Evolutionary conservation across 192 early-diverging fungal genomes (phyloP), one percentile per base, ranked within the genome.

Genomic region (Jimgerdemannia flammicorona): DNA sequence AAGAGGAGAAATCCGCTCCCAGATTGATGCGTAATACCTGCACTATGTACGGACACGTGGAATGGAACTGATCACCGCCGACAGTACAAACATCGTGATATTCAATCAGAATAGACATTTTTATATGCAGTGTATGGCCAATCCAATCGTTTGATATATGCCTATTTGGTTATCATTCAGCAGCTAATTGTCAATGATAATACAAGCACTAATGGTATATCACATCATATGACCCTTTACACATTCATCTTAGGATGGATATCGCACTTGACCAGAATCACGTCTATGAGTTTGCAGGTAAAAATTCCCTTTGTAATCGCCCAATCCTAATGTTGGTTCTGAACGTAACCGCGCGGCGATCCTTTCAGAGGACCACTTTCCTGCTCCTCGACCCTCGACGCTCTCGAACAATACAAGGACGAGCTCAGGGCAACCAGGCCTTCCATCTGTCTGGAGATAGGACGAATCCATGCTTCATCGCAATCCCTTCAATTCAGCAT

Each of bases 381-480:
- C 80, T 99, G 67, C 83, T 99, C 18, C 83, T 99, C 40, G 96
- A 98, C 94, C 3, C 88, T 99, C n/a, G 96, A 98, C 29, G 29
- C 29, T 29, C 29, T 99, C n/a, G 96, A 98, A 73, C 83, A 86
- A 68, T 95, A 97, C 68, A 80, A 73, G 0, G 20, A 77, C 4
- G 77, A 84, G 43, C 70, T 97, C 54, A 83, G 86, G 20, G 74
- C 75, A 6, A 70, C 85, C 0, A 70, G 83, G 3, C 95, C 96
- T 44, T 78, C 83, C 2, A 74, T 96, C 4, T 93, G 93, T 66
- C 83, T 98, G 10, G 97, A 99, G 73, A 91, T 99, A 67, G 97
- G 97, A 85, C 91, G 77, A 63, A 78, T 59, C 49, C 6, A 59
- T 59, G 49, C 49, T 59, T 14, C n/a, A n/a, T n/a, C 8, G 14